phyloP scores from a whole-genome alignment of 176 grass and related monocot species.

The Dendrocalamus sinicus region DNA sequence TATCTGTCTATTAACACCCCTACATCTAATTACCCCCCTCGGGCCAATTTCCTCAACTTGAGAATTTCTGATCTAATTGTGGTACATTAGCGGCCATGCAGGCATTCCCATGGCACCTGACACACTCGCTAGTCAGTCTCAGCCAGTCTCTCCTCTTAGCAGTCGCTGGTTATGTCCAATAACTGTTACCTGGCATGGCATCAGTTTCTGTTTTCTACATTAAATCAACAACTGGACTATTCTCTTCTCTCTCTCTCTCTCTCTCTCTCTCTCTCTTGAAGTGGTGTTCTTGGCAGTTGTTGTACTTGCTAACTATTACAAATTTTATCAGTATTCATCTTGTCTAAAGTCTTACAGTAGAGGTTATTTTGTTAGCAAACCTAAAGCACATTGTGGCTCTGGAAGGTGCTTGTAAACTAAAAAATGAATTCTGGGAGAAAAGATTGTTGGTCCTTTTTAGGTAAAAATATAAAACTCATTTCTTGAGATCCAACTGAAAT shows the following conservation, averaged over 20 bases:
- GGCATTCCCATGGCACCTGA: neutral
- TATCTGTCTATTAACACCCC: neutral
- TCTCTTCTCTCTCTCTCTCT: neutral
- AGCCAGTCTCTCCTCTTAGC: neutral
- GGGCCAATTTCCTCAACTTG: neutral
- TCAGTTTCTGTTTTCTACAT: neutral
- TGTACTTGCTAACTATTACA: neutral
- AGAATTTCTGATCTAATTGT: neutral
- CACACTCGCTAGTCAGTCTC: neutral
- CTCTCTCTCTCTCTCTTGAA: neutral
- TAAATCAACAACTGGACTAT: neutral
- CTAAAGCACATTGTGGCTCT: neutral
- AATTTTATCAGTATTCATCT: neutral
- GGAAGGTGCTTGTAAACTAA: neutral
- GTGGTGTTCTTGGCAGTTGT: neutral
- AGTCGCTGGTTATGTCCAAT: neutral
- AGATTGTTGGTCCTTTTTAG: neutral
- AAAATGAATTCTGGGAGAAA: neutral
- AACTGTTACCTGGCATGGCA: neutral
- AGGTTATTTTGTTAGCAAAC: neutral
- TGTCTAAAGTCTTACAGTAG: neutral
- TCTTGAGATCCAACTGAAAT: conserved; percentile 4
- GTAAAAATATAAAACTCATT: neutral
- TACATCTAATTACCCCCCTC: neutral
- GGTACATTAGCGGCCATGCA: neutral